Conservation (phyloP, 2,329 filamentous ascomycete species). For the Phialophora tarda region DNA sequence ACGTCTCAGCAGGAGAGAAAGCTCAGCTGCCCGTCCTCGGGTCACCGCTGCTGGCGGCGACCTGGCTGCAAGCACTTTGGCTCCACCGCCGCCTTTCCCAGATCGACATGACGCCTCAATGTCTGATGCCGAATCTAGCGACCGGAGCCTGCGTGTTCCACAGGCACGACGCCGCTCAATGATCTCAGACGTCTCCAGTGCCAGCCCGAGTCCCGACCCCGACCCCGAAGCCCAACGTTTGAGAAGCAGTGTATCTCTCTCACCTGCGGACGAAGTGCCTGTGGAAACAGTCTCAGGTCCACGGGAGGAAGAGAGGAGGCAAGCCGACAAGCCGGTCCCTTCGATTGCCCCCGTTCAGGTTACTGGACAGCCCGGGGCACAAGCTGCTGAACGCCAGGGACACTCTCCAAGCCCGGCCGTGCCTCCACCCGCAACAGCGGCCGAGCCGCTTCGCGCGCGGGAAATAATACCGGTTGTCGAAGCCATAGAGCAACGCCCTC, state of each 20-base stretch:
- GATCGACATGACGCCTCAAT: constrained; percentile 14
- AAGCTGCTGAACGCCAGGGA: not conserved
- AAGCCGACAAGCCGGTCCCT: not conserved
- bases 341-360: not conserved
- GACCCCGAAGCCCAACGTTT: constrained; percentile 7
- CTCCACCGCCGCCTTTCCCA: constrained; percentile 15
- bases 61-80: constrained; percentile 11
- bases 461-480: not conserved
- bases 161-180: constrained; percentile 29
- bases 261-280: constrained; percentile 30
- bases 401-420: constrained; percentile 1
- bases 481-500: not conserved
- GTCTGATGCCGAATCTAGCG: constrained; percentile 22
- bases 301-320: not conserved
- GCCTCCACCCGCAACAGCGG: constrained; percentile 5
- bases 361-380: not conserved
- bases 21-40: not conserved
- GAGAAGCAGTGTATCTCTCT: constrained; percentile 32
- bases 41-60: not conserved
- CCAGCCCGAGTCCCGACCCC: constrained; percentile 26
- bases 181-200: constrained; percentile 37
- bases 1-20: constrained; percentile 7
- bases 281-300: not conserved
- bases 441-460: constrained; percentile 12
- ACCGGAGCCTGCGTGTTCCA: constrained; percentile 27